Evolutionary conservation across 176 grass and related monocot species (phyloP).

Genomic region (Urochloa ruziziensis): DNA sequence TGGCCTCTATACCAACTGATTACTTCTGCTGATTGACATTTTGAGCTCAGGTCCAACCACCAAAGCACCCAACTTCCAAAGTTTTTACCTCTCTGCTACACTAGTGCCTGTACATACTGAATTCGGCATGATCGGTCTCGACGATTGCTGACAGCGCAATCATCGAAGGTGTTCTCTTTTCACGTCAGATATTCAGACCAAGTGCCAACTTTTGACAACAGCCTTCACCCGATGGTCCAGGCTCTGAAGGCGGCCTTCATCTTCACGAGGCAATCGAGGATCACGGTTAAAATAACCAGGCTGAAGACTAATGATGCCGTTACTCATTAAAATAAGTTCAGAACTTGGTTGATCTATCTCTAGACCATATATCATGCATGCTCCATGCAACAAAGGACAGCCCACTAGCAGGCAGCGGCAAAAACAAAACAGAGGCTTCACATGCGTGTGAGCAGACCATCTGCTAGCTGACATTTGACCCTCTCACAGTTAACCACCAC

Average conservation of each 20-base stretch:
- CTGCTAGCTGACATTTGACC: slow-evolving; percentile 31
- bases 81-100: background rate
- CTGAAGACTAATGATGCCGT: background rate
- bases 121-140: background rate
- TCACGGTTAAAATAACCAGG: background rate
- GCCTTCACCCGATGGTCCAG: background rate
- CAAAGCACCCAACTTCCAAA: background rate
- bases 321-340: background rate
- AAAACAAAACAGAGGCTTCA: slow-evolving; percentile 44
- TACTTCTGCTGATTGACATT: background rate
- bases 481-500: slow-evolving; percentile 23
- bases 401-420: slow-evolving; percentile 22
- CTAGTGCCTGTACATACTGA: background rate
- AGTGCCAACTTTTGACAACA: background rate
- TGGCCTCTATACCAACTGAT: background rate
- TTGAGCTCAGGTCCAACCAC: background rate
- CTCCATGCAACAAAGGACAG: slow-evolving; percentile 41
- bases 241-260: slow-evolving; percentile 13
- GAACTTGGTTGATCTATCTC: background rate
- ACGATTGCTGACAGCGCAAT: background rate
- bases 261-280: background rate
- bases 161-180: background rate
- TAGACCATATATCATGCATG: slow-evolving; percentile 5
- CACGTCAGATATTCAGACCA: background rate
- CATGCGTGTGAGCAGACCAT: slow-evolving; percentile 40